Evolutionary conservation across 1,284 basidiomycete species (phyloP), one percentile per base, ranked within the genome.

Genomic region (Pseudozyma hubeiensis): DNA sequence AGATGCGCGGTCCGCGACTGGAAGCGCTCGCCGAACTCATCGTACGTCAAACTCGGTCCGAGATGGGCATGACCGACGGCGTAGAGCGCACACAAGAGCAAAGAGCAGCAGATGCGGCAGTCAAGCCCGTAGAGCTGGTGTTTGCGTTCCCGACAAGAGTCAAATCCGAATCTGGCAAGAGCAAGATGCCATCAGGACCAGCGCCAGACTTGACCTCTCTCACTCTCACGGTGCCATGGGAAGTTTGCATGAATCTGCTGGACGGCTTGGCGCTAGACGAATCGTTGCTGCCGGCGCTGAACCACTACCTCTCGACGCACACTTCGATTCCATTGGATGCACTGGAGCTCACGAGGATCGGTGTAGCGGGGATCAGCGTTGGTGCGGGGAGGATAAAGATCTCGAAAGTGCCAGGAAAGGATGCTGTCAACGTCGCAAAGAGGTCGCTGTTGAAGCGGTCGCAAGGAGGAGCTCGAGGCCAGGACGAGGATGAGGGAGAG

Each of bases 191-290:
- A 11, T 31, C 19, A n/a, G 72, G 72, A 7, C 72, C 72, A 7
- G 72, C 72, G 19, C 72, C 72, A 4, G 66, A 75, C 5, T 33
- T 75, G 16, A 53, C 53, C 37, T 43, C 59, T 29, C 49, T 75
- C 19, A 67, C 66, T 5, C 50, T 75, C 31, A 75, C 72, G n/a
- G 60, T 70, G n/a, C 72, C 72, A 1, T 75, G 72, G 72, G 72
- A 75, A 30, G 52, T 70, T 2, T 75, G 72, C 47, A 70, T 75
- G 63, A 60, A 39, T 19, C 44, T 75, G 44, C 41, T 75, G 16
- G 66, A 70, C 11, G 59, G 67, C 0, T 30, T 65, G 2, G 35
- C 57, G 29, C 43, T 55, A 10, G 65, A 74, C 14, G 53, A 63
- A 11, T 59, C 67, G 4, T 51, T 75, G 17, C 57, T 75, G 5